These are phyloP conservation scores for Colletotrichum navitas DNA, from an alignment of 2,329 filamentous ascomycete genomes.

Conservation along the genomic window DNA sequence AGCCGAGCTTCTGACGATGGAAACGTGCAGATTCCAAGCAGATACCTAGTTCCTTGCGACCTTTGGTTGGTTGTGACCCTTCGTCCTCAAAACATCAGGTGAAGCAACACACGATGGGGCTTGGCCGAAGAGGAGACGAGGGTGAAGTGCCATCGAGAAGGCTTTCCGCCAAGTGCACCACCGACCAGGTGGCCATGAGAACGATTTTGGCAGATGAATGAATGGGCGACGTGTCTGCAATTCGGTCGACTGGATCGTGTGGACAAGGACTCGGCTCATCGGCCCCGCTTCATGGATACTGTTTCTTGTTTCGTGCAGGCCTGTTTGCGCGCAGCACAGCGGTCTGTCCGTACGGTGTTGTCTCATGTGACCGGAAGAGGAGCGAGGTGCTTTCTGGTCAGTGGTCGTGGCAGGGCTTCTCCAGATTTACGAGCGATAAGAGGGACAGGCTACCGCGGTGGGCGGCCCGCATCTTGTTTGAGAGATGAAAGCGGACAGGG, in stretches of 20 bases:
- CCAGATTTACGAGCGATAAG: conserved; percentile 24
- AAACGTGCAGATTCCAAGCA: conserved; percentile 13
- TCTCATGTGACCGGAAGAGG: conserved; percentile 19
- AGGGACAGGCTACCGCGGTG: not conserved
- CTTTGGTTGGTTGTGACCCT: not conserved
- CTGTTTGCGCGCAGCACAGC: not conserved
- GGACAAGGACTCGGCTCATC: conserved; percentile 4
- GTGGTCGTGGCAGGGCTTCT: conserved; percentile 24
- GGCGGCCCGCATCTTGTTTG: conserved; percentile 30
- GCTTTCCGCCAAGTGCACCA: not conserved
- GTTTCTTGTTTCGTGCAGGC: conserved; percentile 30
- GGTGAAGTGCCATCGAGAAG: not conserved
- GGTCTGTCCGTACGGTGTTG: not conserved
- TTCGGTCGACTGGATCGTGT: not conserved
- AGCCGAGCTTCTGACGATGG: not conserved
- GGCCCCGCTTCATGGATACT: conserved; percentile 15
- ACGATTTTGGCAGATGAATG: not conserved
- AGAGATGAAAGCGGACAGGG: conserved; percentile 23
- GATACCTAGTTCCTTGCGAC: not conserved
- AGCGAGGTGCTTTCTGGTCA: conserved; percentile 15
- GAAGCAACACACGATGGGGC: conserved; percentile 13
- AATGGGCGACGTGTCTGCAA: not conserved
- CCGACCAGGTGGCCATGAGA: not conserved
- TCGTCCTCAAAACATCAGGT: conserved; percentile 27
- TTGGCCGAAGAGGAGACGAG: conserved; percentile 33